Conservation (phyloP, 352 stramenopile genomes). For the Phytophthora crassamura region DNA sequence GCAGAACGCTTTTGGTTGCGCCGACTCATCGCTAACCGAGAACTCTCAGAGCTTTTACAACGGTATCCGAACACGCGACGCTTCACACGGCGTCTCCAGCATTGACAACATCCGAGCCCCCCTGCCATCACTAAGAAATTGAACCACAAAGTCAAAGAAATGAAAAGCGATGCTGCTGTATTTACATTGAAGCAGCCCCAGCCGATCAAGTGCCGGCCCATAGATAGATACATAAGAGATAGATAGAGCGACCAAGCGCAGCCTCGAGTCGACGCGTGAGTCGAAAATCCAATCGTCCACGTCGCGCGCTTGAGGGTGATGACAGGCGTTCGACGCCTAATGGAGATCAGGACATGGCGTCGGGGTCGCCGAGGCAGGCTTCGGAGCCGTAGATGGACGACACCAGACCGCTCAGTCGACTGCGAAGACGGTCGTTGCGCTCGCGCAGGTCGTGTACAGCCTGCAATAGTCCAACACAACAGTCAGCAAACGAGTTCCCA, state of each 20-base stretch:
- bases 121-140: conserved; percentile 1
- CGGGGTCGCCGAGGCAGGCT: conserved; percentile 29
- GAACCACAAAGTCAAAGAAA: not conserved
- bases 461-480: conserved; percentile 31
- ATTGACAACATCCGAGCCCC: conserved; percentile 10
- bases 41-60: too few species aligned
- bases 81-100: not conserved
- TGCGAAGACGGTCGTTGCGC: conserved; percentile 71
- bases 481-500: conserved; percentile 11
- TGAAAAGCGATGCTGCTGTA: conserved; percentile 38
- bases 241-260: conserved; percentile 36
- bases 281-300: conserved; percentile 21
- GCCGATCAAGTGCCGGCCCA: conserved; percentile 35
- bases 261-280: conserved; percentile 1
- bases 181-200: conserved; percentile 46
- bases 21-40: conserved; percentile 2
- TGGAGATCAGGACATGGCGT: conserved; percentile 38
- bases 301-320: conserved; percentile 18
- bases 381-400: conserved; percentile 70
- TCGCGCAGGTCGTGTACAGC: conserved; percentile 65
- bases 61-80: conserved; percentile 6
- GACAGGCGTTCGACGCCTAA: conserved; percentile 20
- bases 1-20: conserved; percentile 1
- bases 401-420: conserved; percentile 61
- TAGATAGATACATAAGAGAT: conserved; percentile 50